Conservation (phyloP, 331 rosid genomes). For the Telfairia occidentalis region DNA sequence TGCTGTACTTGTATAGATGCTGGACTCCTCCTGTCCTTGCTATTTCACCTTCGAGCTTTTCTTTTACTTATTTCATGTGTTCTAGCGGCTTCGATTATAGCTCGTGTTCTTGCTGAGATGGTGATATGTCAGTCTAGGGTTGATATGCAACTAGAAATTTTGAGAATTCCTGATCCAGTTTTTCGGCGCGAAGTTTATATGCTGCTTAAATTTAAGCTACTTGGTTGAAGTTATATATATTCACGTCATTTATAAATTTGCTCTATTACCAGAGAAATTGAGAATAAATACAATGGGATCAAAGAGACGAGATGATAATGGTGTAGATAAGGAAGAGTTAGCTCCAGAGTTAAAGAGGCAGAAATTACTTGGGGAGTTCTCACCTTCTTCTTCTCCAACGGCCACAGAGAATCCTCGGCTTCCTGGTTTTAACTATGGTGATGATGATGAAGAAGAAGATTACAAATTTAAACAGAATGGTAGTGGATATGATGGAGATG, state of each 20-base stretch:
- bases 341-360: conserved; percentile 24
- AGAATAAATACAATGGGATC: conserved; percentile 13
- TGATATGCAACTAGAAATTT: background rate
- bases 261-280: background rate
- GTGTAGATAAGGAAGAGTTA: conserved; percentile 8
- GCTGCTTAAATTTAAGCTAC: background rate
- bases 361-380: conserved; percentile 5
- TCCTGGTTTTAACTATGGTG: conserved; percentile 83
- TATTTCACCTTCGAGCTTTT: no score
- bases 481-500: conserved; percentile 27
- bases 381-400: conserved; percentile 15
- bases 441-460: conserved; percentile 82
- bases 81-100: background rate
- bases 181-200: background rate
- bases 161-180: background rate
- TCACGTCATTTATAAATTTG: background rate
- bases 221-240: background rate
- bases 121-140: background rate
- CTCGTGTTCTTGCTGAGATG: background rate
- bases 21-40: no score
- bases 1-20: no score
- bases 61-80: no score
- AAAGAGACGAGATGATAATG: conserved; percentile 21
- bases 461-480: conserved; percentile 28
- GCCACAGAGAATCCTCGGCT: conserved; percentile 23